Conservation (phyloP, 1,284 basidiomycete genomes). For the Kwoniella shivajii region DNA sequence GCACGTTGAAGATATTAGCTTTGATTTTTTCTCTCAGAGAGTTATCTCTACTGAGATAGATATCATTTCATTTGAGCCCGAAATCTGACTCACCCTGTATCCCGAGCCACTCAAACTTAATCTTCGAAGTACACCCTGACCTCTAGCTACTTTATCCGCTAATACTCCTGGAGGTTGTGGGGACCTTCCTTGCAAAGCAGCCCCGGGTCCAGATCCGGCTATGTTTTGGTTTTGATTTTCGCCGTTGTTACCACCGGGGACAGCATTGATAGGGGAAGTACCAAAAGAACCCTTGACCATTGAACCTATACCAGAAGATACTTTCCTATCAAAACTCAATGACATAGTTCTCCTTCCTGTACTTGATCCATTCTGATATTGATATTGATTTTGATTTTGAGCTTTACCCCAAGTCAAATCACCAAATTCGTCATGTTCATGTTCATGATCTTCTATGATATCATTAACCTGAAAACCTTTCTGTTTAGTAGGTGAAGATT, state of each 20-base stretch:
- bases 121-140: constrained; percentile 46
- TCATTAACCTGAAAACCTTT: constrained; percentile 17
- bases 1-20: not conserved
- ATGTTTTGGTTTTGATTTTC: not conserved
- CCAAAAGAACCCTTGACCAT: constrained; percentile 7
- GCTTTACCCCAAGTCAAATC: constrained; percentile 38
- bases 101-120: constrained; percentile 39
- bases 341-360: constrained; percentile 37
- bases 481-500: constrained; percentile 4
- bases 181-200: not conserved
- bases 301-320: too few relatives aligned
- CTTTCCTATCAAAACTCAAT: constrained; percentile 16
- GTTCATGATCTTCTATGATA: constrained; percentile 28
- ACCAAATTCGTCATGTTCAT: constrained; percentile 45
- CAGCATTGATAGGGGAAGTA: constrained; percentile 18
- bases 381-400: not conserved
- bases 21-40: not conserved
- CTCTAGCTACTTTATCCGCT: constrained; percentile 46
- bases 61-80: too few relatives aligned
- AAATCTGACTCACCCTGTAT: constrained; percentile 36
- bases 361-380: constrained; percentile 27
- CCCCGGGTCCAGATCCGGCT: constrained; percentile 1
- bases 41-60: not conserved
- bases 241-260: constrained; percentile 27
- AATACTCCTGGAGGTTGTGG: constrained; percentile 21